These are phyloP conservation scores for Irpex rosettiformis DNA, from an alignment of 1,284 basidiomycete species.

Conservation along the genomic window DNA sequence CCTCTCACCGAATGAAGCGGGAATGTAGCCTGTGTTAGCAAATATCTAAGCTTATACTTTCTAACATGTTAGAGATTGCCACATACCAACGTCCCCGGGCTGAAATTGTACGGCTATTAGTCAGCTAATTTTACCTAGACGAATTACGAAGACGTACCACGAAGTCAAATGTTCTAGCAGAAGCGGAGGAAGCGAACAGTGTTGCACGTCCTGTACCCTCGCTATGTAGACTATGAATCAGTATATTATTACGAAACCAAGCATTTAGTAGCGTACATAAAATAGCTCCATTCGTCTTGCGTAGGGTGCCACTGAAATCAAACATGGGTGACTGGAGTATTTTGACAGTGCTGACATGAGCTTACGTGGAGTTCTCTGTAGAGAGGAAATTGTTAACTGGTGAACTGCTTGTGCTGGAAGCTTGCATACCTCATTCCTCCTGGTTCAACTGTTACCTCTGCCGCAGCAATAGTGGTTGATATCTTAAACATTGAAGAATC, in stretches of 20 bases:
- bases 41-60: background rate
- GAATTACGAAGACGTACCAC: conserved; percentile 32
- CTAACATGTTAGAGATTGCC: background rate
- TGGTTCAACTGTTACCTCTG: conserved; percentile 65
- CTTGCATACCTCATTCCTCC: conserved; percentile 47
- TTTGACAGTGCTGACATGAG: background rate
- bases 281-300: conserved; percentile 66
- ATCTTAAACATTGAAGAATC: conserved; percentile 52
- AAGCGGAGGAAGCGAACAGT: conserved; percentile 57
- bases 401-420: background rate
- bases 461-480: conserved; percentile 58
- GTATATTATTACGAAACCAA: background rate
- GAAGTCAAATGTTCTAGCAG: conserved; percentile 68
- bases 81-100: conserved; percentile 52
- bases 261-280: conserved; percentile 29
- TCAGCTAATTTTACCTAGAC: background rate
- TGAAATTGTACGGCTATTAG: conserved; percentile 18
- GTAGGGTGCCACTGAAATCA: conserved; percentile 66
- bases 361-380: conserved; percentile 29
- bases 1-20: conserved; percentile 43
- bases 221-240: conserved; percentile 31
- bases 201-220: conserved; percentile 59
- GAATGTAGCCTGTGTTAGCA: conserved; percentile 36
- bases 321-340: background rate
- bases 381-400: background rate